Evolutionary conservation across 345 rosid genomes (phyloP).

Genomic region (Dovyalis caffra): DNA sequence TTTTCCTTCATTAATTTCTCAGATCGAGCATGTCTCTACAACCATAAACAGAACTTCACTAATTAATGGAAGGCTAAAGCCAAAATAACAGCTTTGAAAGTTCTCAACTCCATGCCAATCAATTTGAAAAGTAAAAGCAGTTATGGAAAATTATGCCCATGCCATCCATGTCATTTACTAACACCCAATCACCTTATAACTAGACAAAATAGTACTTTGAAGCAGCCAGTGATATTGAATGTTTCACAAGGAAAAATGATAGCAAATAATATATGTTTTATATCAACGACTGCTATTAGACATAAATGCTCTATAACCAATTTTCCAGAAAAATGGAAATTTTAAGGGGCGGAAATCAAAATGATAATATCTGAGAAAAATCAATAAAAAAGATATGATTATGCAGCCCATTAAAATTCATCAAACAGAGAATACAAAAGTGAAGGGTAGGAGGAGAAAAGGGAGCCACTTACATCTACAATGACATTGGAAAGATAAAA

Average conservation of each 20-base stretch:
- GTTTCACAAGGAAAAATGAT: neutral
- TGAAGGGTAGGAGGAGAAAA: neutral
- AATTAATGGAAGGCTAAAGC: neutral
- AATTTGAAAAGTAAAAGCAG: neutral
- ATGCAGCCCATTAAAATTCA: neutral
- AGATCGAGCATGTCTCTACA: constrained; percentile 64
- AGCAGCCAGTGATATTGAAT: neutral
- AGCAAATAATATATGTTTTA: neutral
- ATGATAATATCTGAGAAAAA: neutral
- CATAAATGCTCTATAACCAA: neutral
- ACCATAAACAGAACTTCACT: neutral
- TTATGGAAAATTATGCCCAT: neutral
- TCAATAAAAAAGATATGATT: neutral
- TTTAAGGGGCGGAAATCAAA: neutral
- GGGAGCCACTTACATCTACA: neutral
- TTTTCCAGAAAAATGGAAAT: neutral
- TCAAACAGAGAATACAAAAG: neutral
- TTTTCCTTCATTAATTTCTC: constrained; percentile 63
- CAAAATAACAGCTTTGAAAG: neutral
- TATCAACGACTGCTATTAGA: neutral
- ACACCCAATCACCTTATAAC: no score
- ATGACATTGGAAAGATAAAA: neutral
- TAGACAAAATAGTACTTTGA: neutral
- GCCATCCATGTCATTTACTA: neutral
- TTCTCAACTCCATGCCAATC: neutral